Base-by-base conservation (phyloP, 305 asterid species). In the Solanum hybrid region DNA sequence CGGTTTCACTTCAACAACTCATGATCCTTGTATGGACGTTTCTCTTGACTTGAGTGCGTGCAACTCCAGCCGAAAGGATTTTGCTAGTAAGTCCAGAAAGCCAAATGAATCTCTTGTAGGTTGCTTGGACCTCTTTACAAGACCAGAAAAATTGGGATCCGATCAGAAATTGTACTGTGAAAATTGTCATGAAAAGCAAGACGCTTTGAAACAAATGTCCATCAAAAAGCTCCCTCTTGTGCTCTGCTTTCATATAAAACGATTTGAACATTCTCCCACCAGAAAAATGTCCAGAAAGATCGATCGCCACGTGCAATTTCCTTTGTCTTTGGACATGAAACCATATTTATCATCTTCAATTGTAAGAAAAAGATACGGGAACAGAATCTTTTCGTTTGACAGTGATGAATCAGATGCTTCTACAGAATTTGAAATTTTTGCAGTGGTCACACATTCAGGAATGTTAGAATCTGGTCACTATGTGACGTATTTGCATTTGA, bases 381-480 rank as follows among this genome's bases (percentile, higher is more conserved):
- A 95, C 86, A 89, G 98, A 46, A 92, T 96, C 39, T 91, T 94
- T 86, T 88, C 94, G 14, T 91, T 94, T 22, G 97, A 94, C 89
- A 92, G 91, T 8, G 98, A 95, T 88, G 98, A 96, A 80, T 42
- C 89, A 14, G 96, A 94, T 4, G 69, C 64, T 37, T 89, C 94
- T 9, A 91, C 97, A 0, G 96, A 96, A 93, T 96, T 89, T 89
- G 98, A 96, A 93, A 94, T 96, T 90, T 96, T 95, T 89, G 98
- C 98, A 3, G 95, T 95, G 91, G 97, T 96, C 34, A 94, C 96
- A 67, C 98, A 96, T 93, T 94, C 98, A 4, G 98, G 98, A 90
- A 95, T 91, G 96, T 89, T 96, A 87, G 98, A 96, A 90, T 94
- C 95, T 20, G 98, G 98, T 3, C 98, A 96, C 89, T 96, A 95